phyloP scores from a whole-genome alignment of 1,139 yeast genomes.

The Barnettozyma hawaiiensis region DNA sequence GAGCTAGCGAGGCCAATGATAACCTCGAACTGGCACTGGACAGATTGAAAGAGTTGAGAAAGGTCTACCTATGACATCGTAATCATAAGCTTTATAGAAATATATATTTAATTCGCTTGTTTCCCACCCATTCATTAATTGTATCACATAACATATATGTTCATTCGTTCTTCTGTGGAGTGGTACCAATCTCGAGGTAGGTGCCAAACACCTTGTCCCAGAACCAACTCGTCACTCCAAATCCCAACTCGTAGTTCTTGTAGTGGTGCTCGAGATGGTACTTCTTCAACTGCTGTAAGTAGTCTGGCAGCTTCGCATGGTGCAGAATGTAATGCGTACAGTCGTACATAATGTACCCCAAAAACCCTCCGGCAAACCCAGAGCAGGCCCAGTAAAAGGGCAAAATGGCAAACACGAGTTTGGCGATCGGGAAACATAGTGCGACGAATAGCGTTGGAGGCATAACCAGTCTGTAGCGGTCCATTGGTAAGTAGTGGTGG shows the following conservation, averaged over 20 bases:
- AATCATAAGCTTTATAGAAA: neutral
- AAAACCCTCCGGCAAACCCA: conserved; percentile 88
- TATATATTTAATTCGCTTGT: neutral
- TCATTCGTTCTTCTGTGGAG: conserved; percentile 13
- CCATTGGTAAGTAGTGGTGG: conserved; percentile 98
- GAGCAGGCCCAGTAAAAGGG: conserved; percentile 58
- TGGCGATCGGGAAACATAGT: conserved; percentile 55
- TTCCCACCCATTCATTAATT: neutral
- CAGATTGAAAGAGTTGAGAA: conserved; percentile 16
- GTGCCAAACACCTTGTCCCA: conserved; percentile 94
- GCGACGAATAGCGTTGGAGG: conserved; percentile 80
- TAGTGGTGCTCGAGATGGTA: conserved; percentile 96
- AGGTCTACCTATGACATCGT: conserved; percentile 13
- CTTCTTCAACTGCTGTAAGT: conserved; percentile 72
- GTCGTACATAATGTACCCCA: conserved; percentile 90
- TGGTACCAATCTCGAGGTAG: conserved; percentile 34
- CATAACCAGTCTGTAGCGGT: conserved; percentile 83
- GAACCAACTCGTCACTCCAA: conserved; percentile 88
- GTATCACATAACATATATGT: neutral
- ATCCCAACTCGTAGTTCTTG: conserved; percentile 92
- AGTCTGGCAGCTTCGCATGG: conserved; percentile 74
- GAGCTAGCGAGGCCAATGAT: neutral
- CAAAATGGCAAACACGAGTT: conserved; percentile 50
- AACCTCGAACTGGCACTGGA: conserved; percentile 10
- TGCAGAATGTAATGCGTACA: conserved; percentile 86